Base-by-base conservation (phyloP, 108 stramenopile species). In the Skeletonema marinoi region DNA sequence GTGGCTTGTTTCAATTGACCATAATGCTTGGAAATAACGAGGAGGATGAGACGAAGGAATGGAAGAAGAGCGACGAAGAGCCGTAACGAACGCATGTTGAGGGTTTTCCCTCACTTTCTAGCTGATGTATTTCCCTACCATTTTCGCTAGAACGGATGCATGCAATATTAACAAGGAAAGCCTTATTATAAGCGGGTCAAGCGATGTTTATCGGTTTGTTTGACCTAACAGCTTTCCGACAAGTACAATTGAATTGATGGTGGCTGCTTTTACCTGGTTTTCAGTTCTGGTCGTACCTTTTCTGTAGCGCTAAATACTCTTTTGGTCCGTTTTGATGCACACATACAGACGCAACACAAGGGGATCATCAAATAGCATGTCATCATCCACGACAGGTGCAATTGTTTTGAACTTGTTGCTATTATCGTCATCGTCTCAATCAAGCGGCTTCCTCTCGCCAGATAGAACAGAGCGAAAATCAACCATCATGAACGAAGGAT, bases 71-170 rank as follows among this genome's bases (percentile, higher is more conserved):
- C 39, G 39, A 3, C n/a, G 44, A 16, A n/a, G 16, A n/a, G 44
- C 16, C 16, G 44, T 16, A 46, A 46, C 44, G 44, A 56, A 56
- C 54, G 54, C 54, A 56, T 56, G 54, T 56, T 29, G 54, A 56
- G 54, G 54, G 54, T 29, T 29, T 6, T 56, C 54, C 54, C 54
- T 56, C 54, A 56, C 54, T 56, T 51, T 51, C 17, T 51, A 51
- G 19, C 50, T 17, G 19, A 51, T 51, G 50, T 19, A 7, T 51
- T 51, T 7, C 44, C 44, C 25, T 17, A 51, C 50, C 50, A 51
- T 51, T 51, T 51, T 56, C 16, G 54, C 25, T 56, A 56, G 21
- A 56, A 56, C 54, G 54, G 54, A 56, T 56, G 54, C 54, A 56
- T 56, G 54, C 54, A 29, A 56, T 56, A 56, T 16, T 7, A 56